Percentiles rank a stretch among this genome's conserved stretches.
phyloP scores from a whole-genome alignment of 768 basidiomycete genomes.

The Antrodiella citrinella region DNA sequence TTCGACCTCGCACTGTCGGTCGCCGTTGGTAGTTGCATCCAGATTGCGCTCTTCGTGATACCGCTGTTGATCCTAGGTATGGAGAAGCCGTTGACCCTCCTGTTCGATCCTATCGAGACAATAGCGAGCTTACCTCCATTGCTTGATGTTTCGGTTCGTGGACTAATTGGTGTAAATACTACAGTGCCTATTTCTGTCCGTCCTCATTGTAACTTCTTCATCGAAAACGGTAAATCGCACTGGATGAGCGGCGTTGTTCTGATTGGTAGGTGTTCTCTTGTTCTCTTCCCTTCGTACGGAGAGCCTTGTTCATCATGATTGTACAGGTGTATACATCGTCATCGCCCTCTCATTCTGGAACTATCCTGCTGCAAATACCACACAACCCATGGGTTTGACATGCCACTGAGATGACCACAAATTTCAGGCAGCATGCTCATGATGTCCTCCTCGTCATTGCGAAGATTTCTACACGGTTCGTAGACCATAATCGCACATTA shows the following conservation, averaged over 20 bases:
- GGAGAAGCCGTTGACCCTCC: conserved; percentile 9
- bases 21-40: conserved; percentile 10
- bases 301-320: not conserved
- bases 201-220: conserved; percentile 10
- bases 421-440: not conserved
- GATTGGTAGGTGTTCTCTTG: not conserved
- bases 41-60: conserved; percentile 13
- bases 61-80: conserved; percentile 7
- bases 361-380: conserved; percentile 1
- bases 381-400: not conserved
- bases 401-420: not conserved
- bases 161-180: no score
- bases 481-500: no score
- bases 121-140: conserved; percentile 3
- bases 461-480: no score
- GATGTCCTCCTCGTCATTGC: not conserved
- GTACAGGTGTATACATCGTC: conserved; percentile 5
- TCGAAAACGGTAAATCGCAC: conserved; percentile 9
- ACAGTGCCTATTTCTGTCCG: conserved; percentile 11
- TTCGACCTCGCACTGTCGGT: conserved; percentile 10
- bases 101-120: conserved; percentile 12
- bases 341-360: conserved; percentile 12
- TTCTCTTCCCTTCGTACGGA: not conserved
- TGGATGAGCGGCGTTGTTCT: conserved; percentile 9
- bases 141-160: not conserved